phyloP scores from a whole-genome alignment of 768 basidiomycete species.

The Tremella yokohamensis region DNA sequence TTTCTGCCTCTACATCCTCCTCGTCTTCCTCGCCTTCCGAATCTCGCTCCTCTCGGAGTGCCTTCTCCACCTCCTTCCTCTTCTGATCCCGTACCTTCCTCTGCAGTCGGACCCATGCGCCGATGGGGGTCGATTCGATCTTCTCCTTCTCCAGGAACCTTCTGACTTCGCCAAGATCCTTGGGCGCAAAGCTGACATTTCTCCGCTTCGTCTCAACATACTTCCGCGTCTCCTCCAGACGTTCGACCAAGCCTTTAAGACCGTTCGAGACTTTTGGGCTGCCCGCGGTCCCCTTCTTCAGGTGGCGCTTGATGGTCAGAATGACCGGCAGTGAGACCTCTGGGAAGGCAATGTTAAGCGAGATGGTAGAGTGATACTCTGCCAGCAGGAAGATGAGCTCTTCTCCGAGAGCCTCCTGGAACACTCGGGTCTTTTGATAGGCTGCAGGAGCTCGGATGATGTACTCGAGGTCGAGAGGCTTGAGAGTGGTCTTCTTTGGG shows the following conservation, averaged over 20 bases:
- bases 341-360: slow-evolving; percentile 87
- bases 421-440: slow-evolving; percentile 82
- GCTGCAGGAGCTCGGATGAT: slow-evolving; percentile 81
- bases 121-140: slow-evolving; percentile 70
- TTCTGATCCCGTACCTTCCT: slow-evolving; percentile 67
- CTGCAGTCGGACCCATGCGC: slow-evolving; percentile 74
- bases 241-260: slow-evolving; percentile 76
- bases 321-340: slow-evolving; percentile 79
- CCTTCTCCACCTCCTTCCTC: slow-evolving; percentile 52
- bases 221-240: slow-evolving; percentile 73
- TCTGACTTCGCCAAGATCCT: slow-evolving; percentile 64
- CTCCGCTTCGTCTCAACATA: slow-evolving; percentile 74
- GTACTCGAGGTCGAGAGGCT: slow-evolving; percentile 82
- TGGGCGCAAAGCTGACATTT: slow-evolving; percentile 71
- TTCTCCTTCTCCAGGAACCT: slow-evolving; percentile 59
- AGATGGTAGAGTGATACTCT: slow-evolving; percentile 70
- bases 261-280: slow-evolving; percentile 50
- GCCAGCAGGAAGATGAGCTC: slow-evolving; percentile 74
- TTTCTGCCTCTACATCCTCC: slow-evolving; percentile 17
- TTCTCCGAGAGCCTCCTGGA: slow-evolving; percentile 75
- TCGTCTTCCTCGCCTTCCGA: not conserved
- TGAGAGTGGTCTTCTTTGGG: slow-evolving; percentile 77
- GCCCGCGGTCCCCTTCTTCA: slow-evolving; percentile 58
- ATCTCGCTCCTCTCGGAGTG: slow-evolving; percentile 37
- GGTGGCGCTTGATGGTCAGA: slow-evolving; percentile 65